Evolutionary conservation across 2,329 filamentous ascomycete genomes (phyloP).

Genomic region (Pseudogymnoascus verrucosus): DNA sequence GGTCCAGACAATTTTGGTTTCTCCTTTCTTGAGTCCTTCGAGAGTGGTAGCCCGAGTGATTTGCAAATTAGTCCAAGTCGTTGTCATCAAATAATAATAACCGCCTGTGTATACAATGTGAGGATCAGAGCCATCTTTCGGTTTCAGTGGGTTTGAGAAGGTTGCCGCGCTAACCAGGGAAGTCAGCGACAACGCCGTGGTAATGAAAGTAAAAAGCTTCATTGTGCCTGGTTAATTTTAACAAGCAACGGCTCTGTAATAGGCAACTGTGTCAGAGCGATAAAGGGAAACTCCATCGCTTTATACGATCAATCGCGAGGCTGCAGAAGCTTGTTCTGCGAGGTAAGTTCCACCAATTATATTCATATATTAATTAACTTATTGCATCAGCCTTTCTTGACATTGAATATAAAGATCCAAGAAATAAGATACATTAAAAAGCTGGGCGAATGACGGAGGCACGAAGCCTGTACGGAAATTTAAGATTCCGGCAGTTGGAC

Average conservation of each 20-base stretch:
- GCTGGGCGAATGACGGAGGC: background rate
- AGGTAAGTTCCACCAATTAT: conserved; percentile 2
- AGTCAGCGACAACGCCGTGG: background rate
- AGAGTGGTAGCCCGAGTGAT: conserved; percentile 47
- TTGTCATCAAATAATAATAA: conserved; percentile 50
- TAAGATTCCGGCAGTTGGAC: background rate
- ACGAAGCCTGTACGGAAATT: background rate
- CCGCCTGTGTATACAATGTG: conserved; percentile 44
- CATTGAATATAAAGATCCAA: background rate
- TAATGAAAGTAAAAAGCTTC: conserved; percentile 4
- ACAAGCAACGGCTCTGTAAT: background rate
- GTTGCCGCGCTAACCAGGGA: conserved; percentile 17
- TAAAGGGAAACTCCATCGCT: background rate
- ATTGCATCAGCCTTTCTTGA: background rate
- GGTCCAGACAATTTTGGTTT: conserved; percentile 43
- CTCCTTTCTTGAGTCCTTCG: conserved; percentile 45
- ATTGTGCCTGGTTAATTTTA: background rate
- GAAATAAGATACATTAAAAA: background rate
- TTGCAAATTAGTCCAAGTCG: conserved; percentile 47
- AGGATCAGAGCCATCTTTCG: conserved; percentile 43
- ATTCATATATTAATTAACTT: background rate
- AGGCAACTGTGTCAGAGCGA: background rate
- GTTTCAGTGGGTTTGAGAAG: conserved; percentile 46
- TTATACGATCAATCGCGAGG: background rate
- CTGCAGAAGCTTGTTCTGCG: background rate